Percentiles rank a stretch among this genome's conserved stretches.
These are phyloP conservation scores for Plenodomus tracheiphilus DNA, from an alignment of 2,329 filamentous ascomycete species.

Conservation along the genomic window DNA sequence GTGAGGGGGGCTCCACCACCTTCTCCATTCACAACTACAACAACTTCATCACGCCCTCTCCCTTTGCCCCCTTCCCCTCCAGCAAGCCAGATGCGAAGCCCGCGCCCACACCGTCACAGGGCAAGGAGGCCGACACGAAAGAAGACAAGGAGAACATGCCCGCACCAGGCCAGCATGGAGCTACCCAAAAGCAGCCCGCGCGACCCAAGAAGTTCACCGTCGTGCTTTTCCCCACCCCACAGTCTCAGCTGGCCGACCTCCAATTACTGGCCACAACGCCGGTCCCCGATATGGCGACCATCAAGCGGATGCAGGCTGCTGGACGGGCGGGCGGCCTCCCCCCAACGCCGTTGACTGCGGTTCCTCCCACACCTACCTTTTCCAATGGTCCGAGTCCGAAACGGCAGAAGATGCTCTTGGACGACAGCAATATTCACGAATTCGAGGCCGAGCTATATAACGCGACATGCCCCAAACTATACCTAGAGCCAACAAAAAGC, in stretches of 20 bases:
- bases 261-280: constrained; percentile 75
- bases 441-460: constrained; percentile 78
- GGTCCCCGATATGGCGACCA: constrained; percentile 52
- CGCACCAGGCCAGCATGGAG: constrained; percentile 52
- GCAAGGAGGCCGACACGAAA: constrained; percentile 26
- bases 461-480: constrained; percentile 72
- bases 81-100: constrained; percentile 31
- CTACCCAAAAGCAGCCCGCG: constrained; percentile 50
- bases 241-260: constrained; percentile 76
- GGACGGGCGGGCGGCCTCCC: constrained; percentile 59
- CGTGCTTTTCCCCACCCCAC: constrained; percentile 81
- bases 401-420: constrained; percentile 72
- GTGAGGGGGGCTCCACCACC: constrained; percentile 64
- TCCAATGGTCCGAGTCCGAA: constrained; percentile 69
- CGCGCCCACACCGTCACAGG: constrained; percentile 22
- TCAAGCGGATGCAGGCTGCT: constrained; percentile 53
- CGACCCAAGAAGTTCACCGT: constrained; percentile 68
- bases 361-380: constrained; percentile 61
- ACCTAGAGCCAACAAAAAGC: constrained; percentile 74
- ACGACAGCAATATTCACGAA: constrained; percentile 70
- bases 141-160: constrained; percentile 63
- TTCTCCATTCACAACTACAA: constrained; percentile 95
- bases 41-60: constrained; percentile 84
- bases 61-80: constrained; percentile 72
- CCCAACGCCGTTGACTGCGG: constrained; percentile 62